A percentile compares a stretch with the other conserved stretches of the same genome.
phyloP scores from a whole-genome alignment of 140 eudicot species.

The Anethum foeniculum region DNA sequence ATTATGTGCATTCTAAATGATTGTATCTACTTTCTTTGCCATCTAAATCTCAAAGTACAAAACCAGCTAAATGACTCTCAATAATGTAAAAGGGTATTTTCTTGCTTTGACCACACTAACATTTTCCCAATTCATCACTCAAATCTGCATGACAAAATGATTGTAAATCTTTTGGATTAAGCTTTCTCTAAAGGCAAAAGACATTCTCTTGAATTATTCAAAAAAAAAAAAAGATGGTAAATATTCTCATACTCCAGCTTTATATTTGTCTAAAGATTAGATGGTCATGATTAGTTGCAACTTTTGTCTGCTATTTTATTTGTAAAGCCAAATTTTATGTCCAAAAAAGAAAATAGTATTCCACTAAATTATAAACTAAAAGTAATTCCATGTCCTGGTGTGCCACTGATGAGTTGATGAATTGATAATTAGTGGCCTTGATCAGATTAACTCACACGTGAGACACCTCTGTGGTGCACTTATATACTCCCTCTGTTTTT shows the following conservation, averaged over 20 bases:
- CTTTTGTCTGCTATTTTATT: not conserved
- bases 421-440: not conserved
- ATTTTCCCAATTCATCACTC: not conserved
- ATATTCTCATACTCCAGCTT: not conserved
- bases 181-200: slow-evolving; percentile 6
- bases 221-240: not conserved
- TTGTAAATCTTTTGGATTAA: not conserved
- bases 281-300: slow-evolving; percentile 7
- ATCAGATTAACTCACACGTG: not conserved
- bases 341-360: not conserved
- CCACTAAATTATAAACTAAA: slow-evolving; percentile 14
- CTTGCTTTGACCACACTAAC: not conserved
- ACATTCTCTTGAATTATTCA: slow-evolving; percentile 9
- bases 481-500: too few relatives aligned
- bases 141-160: slow-evolving; percentile 11
- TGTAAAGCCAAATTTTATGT: not conserved
- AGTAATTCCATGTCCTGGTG: slow-evolving; percentile 31
- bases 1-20: not conserved
- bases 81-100: not conserved
- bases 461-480: slow-evolving; percentile 3
- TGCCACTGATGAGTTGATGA: slow-evolving; percentile 5
- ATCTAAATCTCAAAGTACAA: not conserved
- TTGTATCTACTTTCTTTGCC: not conserved
- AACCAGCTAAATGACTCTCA: not conserved
- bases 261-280: not conserved